Conservation (phyloP, 345 rosid species). For the Salix udensis region DNA sequence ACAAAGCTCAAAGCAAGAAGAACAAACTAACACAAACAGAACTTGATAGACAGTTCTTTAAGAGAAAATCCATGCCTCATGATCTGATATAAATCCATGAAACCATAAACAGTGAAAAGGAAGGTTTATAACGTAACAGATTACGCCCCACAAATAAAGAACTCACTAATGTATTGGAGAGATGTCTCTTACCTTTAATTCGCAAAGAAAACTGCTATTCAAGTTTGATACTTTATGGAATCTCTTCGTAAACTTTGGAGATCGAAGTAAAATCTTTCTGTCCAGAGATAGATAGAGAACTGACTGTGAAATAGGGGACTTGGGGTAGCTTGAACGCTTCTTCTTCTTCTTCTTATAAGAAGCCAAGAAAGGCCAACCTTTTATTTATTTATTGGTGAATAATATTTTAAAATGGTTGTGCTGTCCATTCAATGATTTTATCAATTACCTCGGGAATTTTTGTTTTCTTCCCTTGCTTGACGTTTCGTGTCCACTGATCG, state of each 20-base stretch:
- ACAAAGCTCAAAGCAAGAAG: background rate
- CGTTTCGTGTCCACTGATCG: background rate
- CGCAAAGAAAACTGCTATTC: conserved; percentile 9
- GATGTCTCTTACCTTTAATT: conserved; percentile 13
- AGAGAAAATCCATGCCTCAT: background rate
- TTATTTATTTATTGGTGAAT: background rate
- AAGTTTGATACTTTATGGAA: background rate
- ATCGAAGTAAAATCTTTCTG: background rate
- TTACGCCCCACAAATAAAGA: background rate
- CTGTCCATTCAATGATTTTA: background rate
- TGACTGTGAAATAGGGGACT: background rate
- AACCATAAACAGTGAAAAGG: background rate
- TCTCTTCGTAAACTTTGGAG: background rate
- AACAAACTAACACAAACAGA: background rate
- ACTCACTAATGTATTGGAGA: background rate
- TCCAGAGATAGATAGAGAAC: conserved; percentile 1
- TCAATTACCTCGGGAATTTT: background rate
- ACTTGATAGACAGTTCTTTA: background rate
- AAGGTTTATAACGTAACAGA: background rate
- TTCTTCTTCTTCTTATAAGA: conserved; percentile 24
- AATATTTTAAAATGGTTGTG: background rate
- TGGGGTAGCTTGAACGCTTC: conserved; percentile 36
- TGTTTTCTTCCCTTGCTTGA: background rate
- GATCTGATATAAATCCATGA: background rate
- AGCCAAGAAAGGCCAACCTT: conserved; percentile 13